Base-by-base conservation (phyloP, 2,329 filamentous ascomycete species). In the Beauveria sp. region DNA sequence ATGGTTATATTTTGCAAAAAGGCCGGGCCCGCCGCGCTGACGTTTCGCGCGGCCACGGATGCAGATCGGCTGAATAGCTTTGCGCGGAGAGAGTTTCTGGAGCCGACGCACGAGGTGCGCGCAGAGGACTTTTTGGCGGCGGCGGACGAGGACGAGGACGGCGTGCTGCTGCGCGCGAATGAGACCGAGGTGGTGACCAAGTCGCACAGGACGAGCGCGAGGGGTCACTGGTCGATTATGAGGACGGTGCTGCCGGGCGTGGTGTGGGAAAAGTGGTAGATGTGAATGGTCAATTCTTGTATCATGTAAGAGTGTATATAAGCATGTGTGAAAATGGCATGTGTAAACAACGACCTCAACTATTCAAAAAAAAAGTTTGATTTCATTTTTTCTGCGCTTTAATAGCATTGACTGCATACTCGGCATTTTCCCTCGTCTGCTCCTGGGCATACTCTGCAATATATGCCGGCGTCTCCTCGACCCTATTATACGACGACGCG, bases 1-100 rank as follows among this genome's bases (percentile, higher is more conserved):
- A 91, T 98, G 83, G 90, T 98, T 52, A 86, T 98, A 64, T 97
- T 97, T 78, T 99, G 95, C 80, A 87, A 84, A 63, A 93, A 92
- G 75, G 79, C 77, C 34, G 12, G 9, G 12, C 62, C 65, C 26
- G 69, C 69, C 3, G 68, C 76, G 0, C 75, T 92, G 43, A 76
- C 71, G 0, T 98, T 98, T 77, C 83, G 93, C 14, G 69, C 79
- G 18, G 84, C 92, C 0, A 77, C 75, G 0, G 73, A 81, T 7
- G 76, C 77, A 2, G 95, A 99, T 70, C 88, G 84, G 68, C 77
- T 96, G 40, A 83, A 83, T 43, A 96, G 89, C 71, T 79, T 85
- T 48, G 86, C 89, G 14, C 79, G 95, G 38, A 76, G 83, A 68
- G 80, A 83, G 61, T 93, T 89, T 68, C 76, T 99, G 66, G 70